A percentile compares a stretch with the other conserved stretches of the same genome.
phyloP scores from a whole-genome alignment of 2,329 filamentous ascomycete genomes.

The Exophiala sideris region DNA sequence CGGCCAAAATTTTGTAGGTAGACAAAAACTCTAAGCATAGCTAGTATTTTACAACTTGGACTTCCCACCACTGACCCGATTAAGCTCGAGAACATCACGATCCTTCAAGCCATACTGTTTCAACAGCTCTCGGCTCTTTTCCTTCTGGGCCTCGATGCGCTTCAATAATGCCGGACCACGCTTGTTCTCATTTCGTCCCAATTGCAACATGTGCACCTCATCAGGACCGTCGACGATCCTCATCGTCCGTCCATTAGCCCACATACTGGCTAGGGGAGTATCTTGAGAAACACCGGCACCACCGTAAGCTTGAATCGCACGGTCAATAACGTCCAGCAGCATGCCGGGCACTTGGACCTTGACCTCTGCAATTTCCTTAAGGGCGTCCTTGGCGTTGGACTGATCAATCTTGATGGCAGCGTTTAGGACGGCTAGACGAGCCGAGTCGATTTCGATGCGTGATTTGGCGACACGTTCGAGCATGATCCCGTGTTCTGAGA shows the following conservation, averaged over 20 bases:
- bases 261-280: slow-evolving; percentile 71
- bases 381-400: slow-evolving; percentile 78
- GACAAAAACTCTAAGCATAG: too few species aligned
- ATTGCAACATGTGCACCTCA: slow-evolving; percentile 75
- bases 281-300: slow-evolving; percentile 91
- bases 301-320: slow-evolving; percentile 88
- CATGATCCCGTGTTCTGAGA: slow-evolving; percentile 88
- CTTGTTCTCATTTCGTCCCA: slow-evolving; percentile 56
- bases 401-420: slow-evolving; percentile 94
- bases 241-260: slow-evolving; percentile 80
- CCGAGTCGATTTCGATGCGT: slow-evolving; percentile 88
- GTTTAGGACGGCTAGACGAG: slow-evolving; percentile 85
- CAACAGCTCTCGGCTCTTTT: slow-evolving; percentile 24
- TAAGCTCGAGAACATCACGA: slow-evolving; percentile 23
- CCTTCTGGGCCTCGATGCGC: slow-evolving; percentile 25
- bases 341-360: slow-evolving; percentile 87
- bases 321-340: slow-evolving; percentile 83
- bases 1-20: too few species aligned
- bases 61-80: slow-evolving; percentile 20
- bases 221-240: slow-evolving; percentile 90
- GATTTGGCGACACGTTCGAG: slow-evolving; percentile 92
- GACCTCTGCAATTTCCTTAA: slow-evolving; percentile 91
- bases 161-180: slow-evolving; percentile 34
- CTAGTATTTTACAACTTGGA: slow-evolving; percentile 18
- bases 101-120: slow-evolving; percentile 25